Evolutionary conservation across 2,329 filamentous ascomycete genomes (phyloP), one percentile per base, ranked within the genome.

Genomic region (Xylaria sp.): DNA sequence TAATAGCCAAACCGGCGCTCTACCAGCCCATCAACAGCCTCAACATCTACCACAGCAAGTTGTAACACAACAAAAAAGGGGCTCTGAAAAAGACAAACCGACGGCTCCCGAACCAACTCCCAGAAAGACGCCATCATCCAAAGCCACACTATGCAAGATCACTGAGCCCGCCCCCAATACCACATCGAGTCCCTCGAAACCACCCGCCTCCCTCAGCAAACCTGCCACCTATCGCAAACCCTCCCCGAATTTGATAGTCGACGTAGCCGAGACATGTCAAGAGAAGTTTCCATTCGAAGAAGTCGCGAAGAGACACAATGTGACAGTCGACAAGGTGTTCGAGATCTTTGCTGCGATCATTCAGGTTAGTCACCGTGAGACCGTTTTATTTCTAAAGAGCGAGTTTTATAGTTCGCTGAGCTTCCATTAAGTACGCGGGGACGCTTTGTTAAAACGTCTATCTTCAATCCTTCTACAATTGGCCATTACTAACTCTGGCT

Each of bases 181-280:
- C 9, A 23, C 60, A 15, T 51, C 63, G 3, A 67, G 63, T 45
- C 57, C 63, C 15, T 58, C 63, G 51, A 74, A 70, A 38, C 70
- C 69, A 8, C 69, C 71, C 11, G 58, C 66, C 2, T 69, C 67
- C 25, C 70, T 74, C 21, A 71, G 70, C 28, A 70, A 72, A 25
- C 68, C 69, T n/a, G n/a, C n/a, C 2, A 75, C 67, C 33, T 73
- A 74, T 43, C 74, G 74, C 25, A 79, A 78, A 59, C 76, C 74
- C 38, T 76, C 71, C 21, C 71, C 71, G 2, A 75, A 74, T 60
- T 74, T 82, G 23, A 78, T 83, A 38, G 78, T 82, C 23, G 82
- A 84, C 68, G 78, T 84, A 21, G 80, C 81, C 3, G 78, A 83
- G 68, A 83, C 81, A 0, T 79, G 79, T 45, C 77, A 82, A 67